phyloP scores from a whole-genome alignment of 164 flowering plant genomes.

The Annona cherimola region DNA sequence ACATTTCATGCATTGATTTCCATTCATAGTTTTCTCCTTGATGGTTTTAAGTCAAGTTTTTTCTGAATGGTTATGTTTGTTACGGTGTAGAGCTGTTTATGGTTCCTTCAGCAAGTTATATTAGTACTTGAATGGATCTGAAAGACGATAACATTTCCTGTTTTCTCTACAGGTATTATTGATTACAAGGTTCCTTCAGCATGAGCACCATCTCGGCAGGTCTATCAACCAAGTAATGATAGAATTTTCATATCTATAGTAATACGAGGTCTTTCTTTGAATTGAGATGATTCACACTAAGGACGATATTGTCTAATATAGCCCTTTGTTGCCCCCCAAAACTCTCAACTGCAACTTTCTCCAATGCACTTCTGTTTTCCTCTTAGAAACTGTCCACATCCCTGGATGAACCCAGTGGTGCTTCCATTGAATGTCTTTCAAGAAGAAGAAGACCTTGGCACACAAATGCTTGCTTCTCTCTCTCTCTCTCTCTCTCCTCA shows the following conservation, averaged over 20 bases:
- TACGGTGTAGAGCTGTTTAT: neutral
- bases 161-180: constrained; percentile 51
- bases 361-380: neutral
- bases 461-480: neutral
- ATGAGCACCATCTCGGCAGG: constrained; percentile 86
- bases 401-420: neutral
- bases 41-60: no score
- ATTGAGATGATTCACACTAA: neutral
- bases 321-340: neutral
- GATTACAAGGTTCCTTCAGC: constrained; percentile 91
- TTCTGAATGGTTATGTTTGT: no score
- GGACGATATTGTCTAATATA: neutral
- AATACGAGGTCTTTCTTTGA: neutral
- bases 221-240: constrained; percentile 62
- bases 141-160: neutral
- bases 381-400: neutral
- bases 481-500: no score
- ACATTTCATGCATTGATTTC: neutral
- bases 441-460: neutral
- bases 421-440: neutral
- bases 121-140: neutral
- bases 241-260: constrained; percentile 1
- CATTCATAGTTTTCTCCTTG: neutral
- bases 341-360: neutral
- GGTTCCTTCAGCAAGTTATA: neutral